Conservation (phyloP, 257 asterid species). For the Cruciata laevipes region DNA sequence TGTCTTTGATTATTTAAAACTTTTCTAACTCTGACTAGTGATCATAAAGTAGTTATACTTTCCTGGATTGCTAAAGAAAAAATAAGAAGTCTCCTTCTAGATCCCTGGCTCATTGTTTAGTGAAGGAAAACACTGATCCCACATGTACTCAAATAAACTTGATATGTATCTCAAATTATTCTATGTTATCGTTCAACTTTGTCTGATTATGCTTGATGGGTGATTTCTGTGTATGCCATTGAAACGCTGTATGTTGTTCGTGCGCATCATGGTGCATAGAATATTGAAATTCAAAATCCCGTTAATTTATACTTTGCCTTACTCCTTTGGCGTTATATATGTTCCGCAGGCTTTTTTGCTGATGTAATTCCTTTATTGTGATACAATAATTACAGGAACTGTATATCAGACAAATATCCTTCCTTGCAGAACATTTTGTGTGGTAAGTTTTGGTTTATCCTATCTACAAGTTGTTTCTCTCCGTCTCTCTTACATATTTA, state of each 20-base stretch:
- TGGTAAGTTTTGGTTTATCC: slow-evolving; percentile 42
- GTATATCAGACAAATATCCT: slow-evolving; percentile 68
- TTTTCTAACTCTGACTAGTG: not conserved
- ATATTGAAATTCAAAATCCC: not conserved
- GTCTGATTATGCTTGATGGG: not conserved
- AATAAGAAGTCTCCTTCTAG: not conserved
- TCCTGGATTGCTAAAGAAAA: not conserved
- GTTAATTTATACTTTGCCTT: not conserved
- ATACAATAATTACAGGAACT: slow-evolving; percentile 49
- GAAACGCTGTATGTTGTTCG: not conserved
- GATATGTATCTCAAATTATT: not conserved
- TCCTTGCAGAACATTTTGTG: slow-evolving; percentile 92
- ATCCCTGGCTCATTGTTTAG: not conserved
- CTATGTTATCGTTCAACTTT: not conserved
- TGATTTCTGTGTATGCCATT: not conserved
- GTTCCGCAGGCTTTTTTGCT: slow-evolving; percentile 8
- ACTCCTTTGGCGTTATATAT: not conserved
- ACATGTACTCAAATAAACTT: not conserved
- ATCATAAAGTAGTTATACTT: not conserved
- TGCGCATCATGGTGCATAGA: not conserved
- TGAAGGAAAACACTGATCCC: not conserved
- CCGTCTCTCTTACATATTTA: not conserved
- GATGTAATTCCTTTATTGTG: slow-evolving; percentile 15
- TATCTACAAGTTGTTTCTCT: slow-evolving; percentile 1
- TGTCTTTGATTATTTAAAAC: not conserved